Conservation (phyloP, 1,139 yeast genomes). For the Magnusiomyces ingens region DNA sequence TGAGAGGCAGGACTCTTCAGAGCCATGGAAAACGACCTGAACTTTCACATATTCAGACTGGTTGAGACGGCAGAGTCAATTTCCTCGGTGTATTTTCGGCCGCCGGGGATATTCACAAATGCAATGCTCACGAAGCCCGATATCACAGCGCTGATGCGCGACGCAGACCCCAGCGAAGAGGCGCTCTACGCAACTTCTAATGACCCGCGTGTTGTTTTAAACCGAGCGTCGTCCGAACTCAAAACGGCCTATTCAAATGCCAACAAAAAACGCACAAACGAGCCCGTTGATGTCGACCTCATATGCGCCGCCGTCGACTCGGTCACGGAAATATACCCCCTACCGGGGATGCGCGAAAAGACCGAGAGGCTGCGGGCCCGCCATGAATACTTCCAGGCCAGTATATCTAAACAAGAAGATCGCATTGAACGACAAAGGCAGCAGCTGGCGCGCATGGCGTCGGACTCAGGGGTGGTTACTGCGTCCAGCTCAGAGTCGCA, state of each 20-base stretch:
- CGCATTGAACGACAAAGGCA: slow-evolving; percentile 23
- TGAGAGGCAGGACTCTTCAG: not conserved
- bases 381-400: slow-evolving; percentile 24
- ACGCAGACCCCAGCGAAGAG: slow-evolving; percentile 51
- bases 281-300: slow-evolving; percentile 12
- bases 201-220: slow-evolving; percentile 15
- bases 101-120: slow-evolving; percentile 60
- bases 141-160: slow-evolving; percentile 54
- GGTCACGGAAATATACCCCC: slow-evolving; percentile 16
- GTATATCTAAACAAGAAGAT: slow-evolving; percentile 30
- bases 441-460: not conserved
- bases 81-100: slow-evolving; percentile 39
- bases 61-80: slow-evolving; percentile 29
- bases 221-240: slow-evolving; percentile 18
- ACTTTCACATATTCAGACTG: slow-evolving; percentile 23
- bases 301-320: slow-evolving; percentile 14
- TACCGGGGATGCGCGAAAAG: slow-evolving; percentile 28
- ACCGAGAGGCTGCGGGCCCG: slow-evolving; percentile 21
- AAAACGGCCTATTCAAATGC: slow-evolving; percentile 2
- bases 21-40: slow-evolving; percentile 8
- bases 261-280: not conserved
- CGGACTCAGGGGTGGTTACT: no score
- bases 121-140: slow-evolving; percentile 51
- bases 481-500: no score
- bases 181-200: slow-evolving; percentile 35